phyloP scores from a whole-genome alignment of 257 asterid genomes.

The Linderniella brevidens region DNA sequence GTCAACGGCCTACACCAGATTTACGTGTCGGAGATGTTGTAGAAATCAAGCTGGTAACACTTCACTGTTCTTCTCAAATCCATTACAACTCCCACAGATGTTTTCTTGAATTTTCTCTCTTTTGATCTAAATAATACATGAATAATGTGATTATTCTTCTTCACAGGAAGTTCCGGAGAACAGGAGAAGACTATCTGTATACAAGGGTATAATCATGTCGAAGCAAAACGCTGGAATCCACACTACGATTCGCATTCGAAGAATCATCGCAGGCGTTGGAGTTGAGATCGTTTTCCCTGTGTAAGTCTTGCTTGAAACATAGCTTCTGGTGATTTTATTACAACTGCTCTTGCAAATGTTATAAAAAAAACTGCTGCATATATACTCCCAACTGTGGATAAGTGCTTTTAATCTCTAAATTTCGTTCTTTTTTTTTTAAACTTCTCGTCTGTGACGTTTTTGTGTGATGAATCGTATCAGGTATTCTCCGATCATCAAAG shows the following conservation, averaged over 20 bases:
- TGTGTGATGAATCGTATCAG: conserved; percentile 19
- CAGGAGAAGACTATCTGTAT: conserved; percentile 54
- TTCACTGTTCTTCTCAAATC: conserved; percentile 2
- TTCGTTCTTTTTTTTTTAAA: neutral
- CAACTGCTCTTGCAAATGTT: no score
- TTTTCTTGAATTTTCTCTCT: neutral
- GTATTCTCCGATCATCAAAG: conserved; percentile 78
- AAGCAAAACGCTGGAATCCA: conserved; percentile 95
- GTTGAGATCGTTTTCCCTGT: conserved; percentile 92
- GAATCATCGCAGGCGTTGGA: conserved; percentile 86
- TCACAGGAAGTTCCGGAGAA: conserved; percentile 79
- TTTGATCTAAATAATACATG: conserved; percentile 7
- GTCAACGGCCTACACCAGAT: conserved; percentile 60
- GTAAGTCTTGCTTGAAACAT: conserved; percentile 31
- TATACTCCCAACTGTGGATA: no score
- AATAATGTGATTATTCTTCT: conserved; percentile 9
- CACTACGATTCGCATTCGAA: conserved; percentile 78
- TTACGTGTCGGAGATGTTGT: conserved; percentile 78
- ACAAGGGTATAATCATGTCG: conserved; percentile 79
- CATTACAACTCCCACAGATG: conserved; percentile 1
- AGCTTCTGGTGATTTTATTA: no score
- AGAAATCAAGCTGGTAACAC: conserved; percentile 66
- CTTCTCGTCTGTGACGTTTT: conserved; percentile 4
- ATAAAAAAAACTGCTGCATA: no score
- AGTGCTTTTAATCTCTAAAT: no score